A percentile compares a stretch with the other conserved stretches of the same genome.
These are phyloP conservation scores for Triticum timopheevii DNA, from an alignment of 176 grass and related monocot genomes.

Conservation along the genomic window DNA sequence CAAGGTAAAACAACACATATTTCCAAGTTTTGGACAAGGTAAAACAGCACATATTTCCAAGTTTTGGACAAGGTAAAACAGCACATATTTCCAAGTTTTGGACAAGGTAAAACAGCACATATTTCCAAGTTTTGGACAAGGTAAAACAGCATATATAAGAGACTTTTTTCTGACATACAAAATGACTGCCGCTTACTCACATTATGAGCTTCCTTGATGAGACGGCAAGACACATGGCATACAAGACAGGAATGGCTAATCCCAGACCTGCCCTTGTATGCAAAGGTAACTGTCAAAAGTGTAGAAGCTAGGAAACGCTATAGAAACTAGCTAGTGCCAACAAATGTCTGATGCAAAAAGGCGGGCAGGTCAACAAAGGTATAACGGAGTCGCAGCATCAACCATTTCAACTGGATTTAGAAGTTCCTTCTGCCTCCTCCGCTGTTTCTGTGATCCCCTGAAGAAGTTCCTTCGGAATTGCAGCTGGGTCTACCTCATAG, in stretches of 20 bases:
- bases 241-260: slow-evolving; percentile 12
- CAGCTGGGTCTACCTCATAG: slow-evolving; percentile 33
- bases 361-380: slow-evolving; percentile 13
- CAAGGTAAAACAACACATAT: no score
- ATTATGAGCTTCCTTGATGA: background rate
- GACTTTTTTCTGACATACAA: background rate
- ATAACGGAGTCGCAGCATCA: background rate
- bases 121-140: no score
- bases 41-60: no score
- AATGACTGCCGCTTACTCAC: background rate
- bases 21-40: no score
- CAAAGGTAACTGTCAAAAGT: slow-evolving; percentile 39
- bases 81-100: no score
- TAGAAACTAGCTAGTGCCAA: slow-evolving; percentile 22
- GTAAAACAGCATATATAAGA: no score
- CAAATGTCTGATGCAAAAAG: slow-evolving; percentile 28
- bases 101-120: no score
- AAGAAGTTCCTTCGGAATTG: slow-evolving; percentile 60
- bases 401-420: slow-evolving; percentile 24
- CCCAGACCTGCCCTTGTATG: slow-evolving; percentile 23
- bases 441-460: slow-evolving; percentile 30
- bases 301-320: slow-evolving; percentile 17
- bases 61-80: no score
- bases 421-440: slow-evolving; percentile 18
- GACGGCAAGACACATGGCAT: slow-evolving; percentile 1